Conservation (phyloP, 2,329 filamentous ascomycete genomes). For the Arthrobotrys iridis region DNA sequence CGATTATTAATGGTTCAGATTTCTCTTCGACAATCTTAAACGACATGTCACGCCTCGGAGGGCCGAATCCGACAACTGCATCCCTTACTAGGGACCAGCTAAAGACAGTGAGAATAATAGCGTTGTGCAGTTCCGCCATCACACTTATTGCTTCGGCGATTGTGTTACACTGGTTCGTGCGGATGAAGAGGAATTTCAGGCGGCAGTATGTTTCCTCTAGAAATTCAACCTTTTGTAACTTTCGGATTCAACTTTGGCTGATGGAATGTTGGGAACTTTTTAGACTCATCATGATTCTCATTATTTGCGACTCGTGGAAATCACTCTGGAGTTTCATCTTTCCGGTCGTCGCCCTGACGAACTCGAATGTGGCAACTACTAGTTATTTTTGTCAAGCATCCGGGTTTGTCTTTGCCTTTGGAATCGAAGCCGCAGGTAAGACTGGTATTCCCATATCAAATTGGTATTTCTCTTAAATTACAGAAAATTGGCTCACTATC, state of each 20-base stretch:
- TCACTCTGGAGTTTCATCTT: slow-evolving; percentile 75
- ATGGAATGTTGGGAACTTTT: slow-evolving; percentile 55
- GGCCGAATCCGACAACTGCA: slow-evolving; percentile 37
- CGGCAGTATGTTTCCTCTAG: slow-evolving; percentile 69
- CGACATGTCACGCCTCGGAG: slow-evolving; percentile 45
- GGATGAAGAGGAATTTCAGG: slow-evolving; percentile 78
- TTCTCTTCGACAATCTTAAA: slow-evolving; percentile 22
- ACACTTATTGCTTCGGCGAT: slow-evolving; percentile 50
- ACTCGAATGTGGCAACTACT: slow-evolving; percentile 65
- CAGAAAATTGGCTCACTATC: slow-evolving; percentile 7
- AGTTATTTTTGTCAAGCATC: slow-evolving; percentile 73
- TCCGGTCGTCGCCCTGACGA: slow-evolving; percentile 69
- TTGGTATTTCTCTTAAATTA: neutral
- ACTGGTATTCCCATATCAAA: slow-evolving; percentile 4
- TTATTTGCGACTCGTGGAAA: slow-evolving; percentile 77
- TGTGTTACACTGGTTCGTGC: slow-evolving; percentile 73
- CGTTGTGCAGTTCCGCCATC: slow-evolving; percentile 37
- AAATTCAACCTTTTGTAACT: neutral
- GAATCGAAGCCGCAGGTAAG: slow-evolving; percentile 73
- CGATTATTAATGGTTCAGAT: slow-evolving; percentile 19
- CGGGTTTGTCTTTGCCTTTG: slow-evolving; percentile 74
- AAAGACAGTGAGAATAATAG: slow-evolving; percentile 42
- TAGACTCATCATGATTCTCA: slow-evolving; percentile 78
- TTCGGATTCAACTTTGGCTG: slow-evolving; percentile 21
- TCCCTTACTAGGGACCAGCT: slow-evolving; percentile 38